phyloP scores from a whole-genome alignment of 2,329 filamentous ascomycete species.

The Aspergillus jensenii region DNA sequence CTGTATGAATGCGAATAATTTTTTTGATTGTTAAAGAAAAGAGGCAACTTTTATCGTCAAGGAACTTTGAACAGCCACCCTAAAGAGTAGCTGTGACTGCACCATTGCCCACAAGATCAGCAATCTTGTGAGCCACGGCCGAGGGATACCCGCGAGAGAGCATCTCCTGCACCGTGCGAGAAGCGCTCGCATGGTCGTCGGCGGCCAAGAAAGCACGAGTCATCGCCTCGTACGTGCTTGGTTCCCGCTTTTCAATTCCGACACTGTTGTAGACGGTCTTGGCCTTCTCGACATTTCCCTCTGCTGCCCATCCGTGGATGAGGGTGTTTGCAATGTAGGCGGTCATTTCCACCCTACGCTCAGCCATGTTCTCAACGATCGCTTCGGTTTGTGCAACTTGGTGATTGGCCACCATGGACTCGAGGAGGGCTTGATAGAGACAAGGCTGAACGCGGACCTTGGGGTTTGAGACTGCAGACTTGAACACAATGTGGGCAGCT shows the following conservation, averaged over 20 bases:
- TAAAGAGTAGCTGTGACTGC: conserved; percentile 26
- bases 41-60: conserved; percentile 16
- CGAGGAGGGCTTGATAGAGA: conserved; percentile 94
- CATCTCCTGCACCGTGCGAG: conserved; percentile 84
- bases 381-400: conserved; percentile 72
- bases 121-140: conserved; percentile 89
- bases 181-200: conserved; percentile 74
- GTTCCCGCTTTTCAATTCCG: conserved; percentile 76
- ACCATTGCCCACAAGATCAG: conserved; percentile 71
- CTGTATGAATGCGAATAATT: conserved; percentile 23
- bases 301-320: conserved; percentile 92
- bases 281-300: conserved; percentile 76
- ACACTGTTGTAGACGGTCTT: conserved; percentile 78
- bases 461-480: conserved; percentile 69
- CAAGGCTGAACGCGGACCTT: conserved; percentile 74
- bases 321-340: conserved; percentile 98
- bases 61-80: conserved; percentile 6
- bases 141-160: conserved; percentile 84
- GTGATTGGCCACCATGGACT: conserved; percentile 95
- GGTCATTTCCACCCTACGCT: conserved; percentile 76
- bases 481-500: conserved; percentile 78
- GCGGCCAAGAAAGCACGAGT: conserved; percentile 85
- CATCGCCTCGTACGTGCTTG: conserved; percentile 99
- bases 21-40: conserved; percentile 12
- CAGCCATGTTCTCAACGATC: conserved; percentile 73